A percentile compares a stretch with the other conserved stretches of the same genome.
These are phyloP conservation scores for Blumeriella jaapii DNA, from an alignment of 2,329 filamentous ascomycete genomes.

Conservation along the genomic window DNA sequence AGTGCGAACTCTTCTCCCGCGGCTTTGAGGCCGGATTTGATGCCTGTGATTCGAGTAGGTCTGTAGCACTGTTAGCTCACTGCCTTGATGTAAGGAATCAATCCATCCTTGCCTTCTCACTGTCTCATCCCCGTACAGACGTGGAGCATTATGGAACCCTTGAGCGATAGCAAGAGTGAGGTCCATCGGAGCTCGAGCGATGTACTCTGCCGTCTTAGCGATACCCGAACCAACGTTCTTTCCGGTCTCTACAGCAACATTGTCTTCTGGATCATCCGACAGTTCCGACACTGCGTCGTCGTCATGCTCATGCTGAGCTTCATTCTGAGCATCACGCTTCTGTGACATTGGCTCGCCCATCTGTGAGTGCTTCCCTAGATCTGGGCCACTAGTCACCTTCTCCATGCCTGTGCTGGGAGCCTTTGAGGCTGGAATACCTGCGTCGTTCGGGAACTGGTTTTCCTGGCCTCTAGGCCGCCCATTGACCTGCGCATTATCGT, in stretches of 20 bases:
- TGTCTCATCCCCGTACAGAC: conserved; percentile 58
- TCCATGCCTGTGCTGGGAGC: conserved; percentile 1
- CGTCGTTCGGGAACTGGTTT: not conserved
- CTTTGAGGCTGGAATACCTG: not conserved
- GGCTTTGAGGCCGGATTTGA: conserved; percentile 50
- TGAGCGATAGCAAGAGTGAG: conserved; percentile 50
- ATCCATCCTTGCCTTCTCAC: conserved; percentile 35
- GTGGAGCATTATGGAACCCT: conserved; percentile 57
- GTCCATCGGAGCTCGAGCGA: conserved; percentile 42
- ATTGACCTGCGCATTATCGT: not conserved
- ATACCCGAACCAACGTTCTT: conserved; percentile 21
- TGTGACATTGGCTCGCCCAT: conserved; percentile 12
- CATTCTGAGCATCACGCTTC: conserved; percentile 3
- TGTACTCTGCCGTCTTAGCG: conserved; percentile 20
- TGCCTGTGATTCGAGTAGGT: conserved; percentile 51
- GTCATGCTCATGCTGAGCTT: conserved; percentile 1
- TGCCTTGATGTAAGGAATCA: not conserved
- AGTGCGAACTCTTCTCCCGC: conserved; percentile 50
- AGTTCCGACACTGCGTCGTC: conserved; percentile 14
- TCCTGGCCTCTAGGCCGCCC: not conserved
- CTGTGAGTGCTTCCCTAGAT: conserved; percentile 12
- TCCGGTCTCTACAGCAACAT: conserved; percentile 18
- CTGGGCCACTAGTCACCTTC: conserved; percentile 6
- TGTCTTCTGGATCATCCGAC: conserved; percentile 17
- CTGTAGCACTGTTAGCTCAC: conserved; percentile 21